A percentile compares a stretch with the other conserved stretches of the same genome.
Evolutionary conservation across 225 moss, liverwort and hornwort genomes (phyloP).

Genomic region (Marchantia polymorpha): DNA sequence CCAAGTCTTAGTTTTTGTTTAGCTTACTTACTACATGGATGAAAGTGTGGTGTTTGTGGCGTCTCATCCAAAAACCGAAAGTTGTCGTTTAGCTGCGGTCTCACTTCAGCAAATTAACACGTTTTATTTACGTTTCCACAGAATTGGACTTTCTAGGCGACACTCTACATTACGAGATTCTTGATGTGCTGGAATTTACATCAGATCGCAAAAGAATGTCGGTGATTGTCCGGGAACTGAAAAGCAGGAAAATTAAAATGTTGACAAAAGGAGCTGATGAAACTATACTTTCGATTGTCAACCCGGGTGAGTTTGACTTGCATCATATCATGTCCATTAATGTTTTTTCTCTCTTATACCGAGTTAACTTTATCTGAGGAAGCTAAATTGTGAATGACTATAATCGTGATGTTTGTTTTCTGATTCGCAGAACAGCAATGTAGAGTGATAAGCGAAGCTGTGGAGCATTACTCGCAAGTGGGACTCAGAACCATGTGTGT

Average conservation of each 20-base stretch:
- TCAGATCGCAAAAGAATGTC: constrained; percentile 99
- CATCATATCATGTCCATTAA: not conserved
- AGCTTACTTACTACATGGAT: not conserved
- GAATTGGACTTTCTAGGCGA: constrained; percentile 67
- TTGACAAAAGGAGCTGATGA: constrained; percentile 97
- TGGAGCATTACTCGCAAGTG: constrained; percentile 79
- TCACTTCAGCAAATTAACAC: not conserved
- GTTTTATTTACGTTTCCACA: constrained; percentile 25
- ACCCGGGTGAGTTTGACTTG: constrained; percentile 45
- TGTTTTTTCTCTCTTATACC: too few relatives aligned
- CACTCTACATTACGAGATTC: constrained; percentile 62
- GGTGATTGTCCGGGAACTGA: constrained; percentile 68
- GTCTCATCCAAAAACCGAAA: not conserved
- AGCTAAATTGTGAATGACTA: too few relatives aligned
- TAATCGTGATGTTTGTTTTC: not conserved
- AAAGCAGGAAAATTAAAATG: constrained; percentile 54
- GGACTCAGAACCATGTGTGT: constrained; percentile 92
- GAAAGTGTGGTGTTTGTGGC: not conserved
- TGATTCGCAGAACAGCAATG: constrained; percentile 61
- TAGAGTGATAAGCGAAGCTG: constrained; percentile 62
- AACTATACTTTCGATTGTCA: constrained; percentile 61
- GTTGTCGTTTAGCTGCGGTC: not conserved
- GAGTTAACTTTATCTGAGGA: too few relatives aligned
- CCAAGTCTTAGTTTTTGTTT: not conserved
- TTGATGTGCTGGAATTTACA: constrained; percentile 85